These are phyloP conservation scores for Melampsora allii-populina DNA, from an alignment of 1,284 basidiomycete genomes.

Conservation along the genomic window DNA sequence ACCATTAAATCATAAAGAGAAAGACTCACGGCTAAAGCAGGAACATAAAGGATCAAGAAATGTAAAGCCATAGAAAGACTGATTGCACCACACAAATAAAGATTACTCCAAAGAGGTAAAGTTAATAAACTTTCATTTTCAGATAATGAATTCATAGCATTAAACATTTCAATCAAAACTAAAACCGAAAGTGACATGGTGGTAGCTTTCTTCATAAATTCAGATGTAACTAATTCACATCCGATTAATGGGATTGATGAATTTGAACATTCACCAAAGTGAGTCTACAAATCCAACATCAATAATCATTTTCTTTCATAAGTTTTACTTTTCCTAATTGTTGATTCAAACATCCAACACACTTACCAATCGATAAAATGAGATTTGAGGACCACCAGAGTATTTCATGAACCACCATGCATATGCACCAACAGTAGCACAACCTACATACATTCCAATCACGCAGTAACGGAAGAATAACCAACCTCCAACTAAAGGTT, in stretches of 20 bases:
- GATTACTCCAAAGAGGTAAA: conserved; percentile 89
- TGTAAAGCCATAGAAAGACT: conserved; percentile 85
- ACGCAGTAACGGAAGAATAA: conserved; percentile 93
- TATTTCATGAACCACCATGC: conserved; percentile 99
- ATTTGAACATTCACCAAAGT: conserved; percentile 84
- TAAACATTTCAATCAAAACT: conserved; percentile 97
- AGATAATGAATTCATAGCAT: conserved; percentile 97
- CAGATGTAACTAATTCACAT: conserved; percentile 88
- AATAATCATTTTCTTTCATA: conserved; percentile 3
- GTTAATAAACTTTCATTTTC: conserved; percentile 90
- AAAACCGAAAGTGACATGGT: conserved; percentile 94
- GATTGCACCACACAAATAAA: conserved; percentile 83
- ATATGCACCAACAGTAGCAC: conserved; percentile 92
- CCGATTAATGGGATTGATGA: conserved; percentile 67
- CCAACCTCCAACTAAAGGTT: conserved; percentile 88
- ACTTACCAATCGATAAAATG: conserved; percentile 84
- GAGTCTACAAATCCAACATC: conserved; percentile 61
- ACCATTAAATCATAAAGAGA: conserved; percentile 6
- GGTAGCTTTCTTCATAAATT: conserved; percentile 77
- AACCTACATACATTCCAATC: conserved; percentile 88
- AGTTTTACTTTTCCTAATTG: background rate
- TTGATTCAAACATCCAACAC: conserved; percentile 32
- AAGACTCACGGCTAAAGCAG: conserved; percentile 76
- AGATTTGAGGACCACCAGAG: conserved; percentile 81
- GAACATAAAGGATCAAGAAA: conserved; percentile 89